These are phyloP conservation scores for Colletotrichum tanaceti DNA, from an alignment of 2,329 filamentous ascomycete genomes.

Conservation along the genomic window DNA sequence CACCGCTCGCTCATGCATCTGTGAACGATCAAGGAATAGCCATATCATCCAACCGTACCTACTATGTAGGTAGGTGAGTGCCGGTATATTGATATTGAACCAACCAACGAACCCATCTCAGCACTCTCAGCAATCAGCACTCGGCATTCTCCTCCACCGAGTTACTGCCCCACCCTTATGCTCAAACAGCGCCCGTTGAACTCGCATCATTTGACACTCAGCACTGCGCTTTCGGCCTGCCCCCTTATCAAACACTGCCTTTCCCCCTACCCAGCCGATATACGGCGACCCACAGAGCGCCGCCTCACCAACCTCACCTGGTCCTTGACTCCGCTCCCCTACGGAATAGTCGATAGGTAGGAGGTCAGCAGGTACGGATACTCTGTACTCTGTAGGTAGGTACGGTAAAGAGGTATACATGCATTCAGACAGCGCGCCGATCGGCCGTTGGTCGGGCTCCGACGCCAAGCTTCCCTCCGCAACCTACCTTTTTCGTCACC, in stretches of 20 bases:
- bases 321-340: too few relatives aligned
- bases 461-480: constrained; percentile 31
- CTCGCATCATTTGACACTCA: constrained; percentile 31
- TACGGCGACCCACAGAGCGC: constrained; percentile 14
- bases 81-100: constrained; percentile 27
- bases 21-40: constrained; percentile 22
- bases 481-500: constrained; percentile 30
- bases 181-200: constrained; percentile 25
- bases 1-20: constrained; percentile 24
- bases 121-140: not conserved
- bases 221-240: constrained; percentile 36
- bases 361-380: too few relatives aligned
- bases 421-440: constrained; percentile 28
- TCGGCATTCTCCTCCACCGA: not conserved
- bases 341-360: too few relatives aligned
- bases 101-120: not conserved
- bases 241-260: constrained; percentile 25
- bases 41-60: constrained; percentile 12
- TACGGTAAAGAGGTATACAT: too few relatives aligned
- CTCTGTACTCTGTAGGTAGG: too few relatives aligned
- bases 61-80: too few relatives aligned
- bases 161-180: constrained; percentile 22
- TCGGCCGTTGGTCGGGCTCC: constrained; percentile 29
- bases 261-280: constrained; percentile 38
- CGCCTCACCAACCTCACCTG: constrained; percentile 16